These are phyloP conservation scores for Trichoderma endophyticum DNA, from an alignment of 2,329 filamentous ascomycete species.

Conservation along the genomic window DNA sequence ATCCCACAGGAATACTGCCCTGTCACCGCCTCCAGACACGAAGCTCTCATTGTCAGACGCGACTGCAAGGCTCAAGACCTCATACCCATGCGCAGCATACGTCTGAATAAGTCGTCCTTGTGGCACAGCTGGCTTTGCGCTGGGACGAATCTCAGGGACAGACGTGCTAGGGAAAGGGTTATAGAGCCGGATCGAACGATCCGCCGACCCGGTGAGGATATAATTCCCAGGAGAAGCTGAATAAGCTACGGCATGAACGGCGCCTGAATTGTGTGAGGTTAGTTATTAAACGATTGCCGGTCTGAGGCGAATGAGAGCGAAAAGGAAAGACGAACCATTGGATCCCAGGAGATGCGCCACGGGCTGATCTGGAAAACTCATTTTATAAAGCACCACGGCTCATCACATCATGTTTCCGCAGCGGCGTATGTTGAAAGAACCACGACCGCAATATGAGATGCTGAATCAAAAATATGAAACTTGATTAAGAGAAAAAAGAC, in stretches of 20 bases:
- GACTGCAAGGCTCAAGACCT: conserved; percentile 78
- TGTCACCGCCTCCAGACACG: conserved; percentile 84
- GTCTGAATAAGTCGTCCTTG: conserved; percentile 72
- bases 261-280: conserved; percentile 45
- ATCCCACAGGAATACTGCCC: conserved; percentile 91
- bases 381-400: conserved; percentile 25
- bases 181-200: conserved; percentile 82
- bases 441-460: neutral
- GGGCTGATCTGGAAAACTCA: conserved; percentile 49
- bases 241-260: conserved; percentile 70
- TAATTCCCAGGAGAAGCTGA: conserved; percentile 71
- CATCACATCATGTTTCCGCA: conserved; percentile 26
- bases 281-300: neutral
- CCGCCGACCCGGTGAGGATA: conserved; percentile 80
- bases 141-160: conserved; percentile 29
- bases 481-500: neutral
- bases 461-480: neutral
- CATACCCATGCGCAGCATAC: conserved; percentile 88
- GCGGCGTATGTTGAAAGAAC: neutral
- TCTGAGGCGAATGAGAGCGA: neutral
- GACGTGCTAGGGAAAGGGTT: conserved; percentile 61
- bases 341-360: conserved; percentile 56
- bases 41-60: conserved; percentile 77
- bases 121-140: conserved; percentile 32
- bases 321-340: conserved; percentile 46